Conservation (phyloP, 805 yeast genomes). For the Candida manassasensis region DNA sequence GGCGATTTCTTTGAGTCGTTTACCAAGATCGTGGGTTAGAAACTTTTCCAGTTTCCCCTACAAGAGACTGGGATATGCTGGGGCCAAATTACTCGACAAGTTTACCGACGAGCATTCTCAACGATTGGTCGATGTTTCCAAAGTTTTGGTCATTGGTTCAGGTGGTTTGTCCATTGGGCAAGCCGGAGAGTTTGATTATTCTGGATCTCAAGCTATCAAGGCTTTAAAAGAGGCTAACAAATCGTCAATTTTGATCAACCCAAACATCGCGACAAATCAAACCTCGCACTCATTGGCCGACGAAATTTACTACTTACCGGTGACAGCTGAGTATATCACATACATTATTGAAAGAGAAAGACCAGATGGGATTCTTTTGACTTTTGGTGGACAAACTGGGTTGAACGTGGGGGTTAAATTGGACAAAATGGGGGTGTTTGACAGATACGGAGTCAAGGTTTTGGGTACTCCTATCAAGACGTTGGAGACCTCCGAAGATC, state of each 20-base stretch:
- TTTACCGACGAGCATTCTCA: constrained; percentile 59
- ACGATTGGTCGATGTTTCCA: constrained; percentile 73
- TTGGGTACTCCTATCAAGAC: constrained; percentile 97
- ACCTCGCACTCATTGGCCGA: constrained; percentile 94
- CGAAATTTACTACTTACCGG: constrained; percentile 92
- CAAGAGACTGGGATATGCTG: constrained; percentile 44
- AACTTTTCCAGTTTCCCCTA: constrained; percentile 6
- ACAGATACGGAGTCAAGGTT: constrained; percentile 86
- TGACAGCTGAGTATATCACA: constrained; percentile 92
- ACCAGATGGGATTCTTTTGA: constrained; percentile 92
- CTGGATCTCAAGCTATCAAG: constrained; percentile 96
- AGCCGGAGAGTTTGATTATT: constrained; percentile 97
- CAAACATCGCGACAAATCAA: constrained; percentile 95
- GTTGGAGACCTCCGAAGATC: constrained; percentile 93
- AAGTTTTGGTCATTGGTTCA: constrained; percentile 90
- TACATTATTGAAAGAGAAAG: constrained; percentile 93
- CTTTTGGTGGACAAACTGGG: constrained; percentile 99
- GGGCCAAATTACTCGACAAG: constrained; percentile 54
- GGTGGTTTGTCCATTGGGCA: constrained; percentile 98
- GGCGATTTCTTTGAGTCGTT: constrained; percentile 5
- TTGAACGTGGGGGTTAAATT: constrained; percentile 93
- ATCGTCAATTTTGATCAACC: constrained; percentile 81
- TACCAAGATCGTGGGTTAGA: constrained; percentile 5
- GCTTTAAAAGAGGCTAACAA: constrained; percentile 90
- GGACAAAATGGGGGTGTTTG: constrained; percentile 91